Conservation (phyloP, 1,139 yeast genomes). For the Blastobotrys petasosporus region DNA sequence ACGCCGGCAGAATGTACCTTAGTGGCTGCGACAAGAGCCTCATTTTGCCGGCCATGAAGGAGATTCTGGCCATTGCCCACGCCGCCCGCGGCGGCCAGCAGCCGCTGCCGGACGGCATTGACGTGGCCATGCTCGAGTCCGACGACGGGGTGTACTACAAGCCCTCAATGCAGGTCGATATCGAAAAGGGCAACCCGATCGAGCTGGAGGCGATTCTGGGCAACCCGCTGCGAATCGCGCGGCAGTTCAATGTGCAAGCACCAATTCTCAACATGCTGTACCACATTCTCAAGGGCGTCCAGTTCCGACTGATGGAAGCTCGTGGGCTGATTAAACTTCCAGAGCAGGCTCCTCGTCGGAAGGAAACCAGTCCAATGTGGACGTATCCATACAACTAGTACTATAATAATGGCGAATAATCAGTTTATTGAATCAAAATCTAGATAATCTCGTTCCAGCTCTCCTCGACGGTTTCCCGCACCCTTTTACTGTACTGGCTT, state of each 20-base stretch:
- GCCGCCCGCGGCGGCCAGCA: slow-evolving; percentile 44
- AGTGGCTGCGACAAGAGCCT: slow-evolving; percentile 43
- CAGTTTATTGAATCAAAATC: too few species aligned
- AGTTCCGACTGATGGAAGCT: slow-evolving; percentile 52
- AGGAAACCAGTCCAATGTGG: slow-evolving; percentile 8
- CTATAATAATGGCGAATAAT: too few species aligned
- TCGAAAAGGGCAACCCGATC: slow-evolving; percentile 60
- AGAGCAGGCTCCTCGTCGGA: slow-evolving; percentile 24
- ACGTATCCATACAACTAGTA: slow-evolving; percentile 2
- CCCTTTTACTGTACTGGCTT: slow-evolving; percentile 85
- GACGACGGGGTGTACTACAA: slow-evolving; percentile 61
- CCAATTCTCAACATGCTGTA: slow-evolving; percentile 58
- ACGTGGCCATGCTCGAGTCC: slow-evolving; percentile 47
- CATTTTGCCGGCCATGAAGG: slow-evolving; percentile 56
- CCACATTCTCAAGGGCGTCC: slow-evolving; percentile 51
- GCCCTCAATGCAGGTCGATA: slow-evolving; percentile 73
- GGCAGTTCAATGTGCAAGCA: slow-evolving; percentile 46
- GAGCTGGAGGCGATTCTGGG: slow-evolving; percentile 71
- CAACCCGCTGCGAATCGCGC: slow-evolving; percentile 59
- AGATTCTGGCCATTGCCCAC: slow-evolving; percentile 55
- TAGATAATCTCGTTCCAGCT: slow-evolving; percentile 32
- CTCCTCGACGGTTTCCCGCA: slow-evolving; percentile 82
- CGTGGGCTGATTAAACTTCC: slow-evolving; percentile 45
- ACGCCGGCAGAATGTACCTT: slow-evolving; percentile 54
- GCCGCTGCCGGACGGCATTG: slow-evolving; percentile 41